Base-by-base conservation (phyloP, 768 basidiomycete species). In the Amanita brunnescens region DNA sequence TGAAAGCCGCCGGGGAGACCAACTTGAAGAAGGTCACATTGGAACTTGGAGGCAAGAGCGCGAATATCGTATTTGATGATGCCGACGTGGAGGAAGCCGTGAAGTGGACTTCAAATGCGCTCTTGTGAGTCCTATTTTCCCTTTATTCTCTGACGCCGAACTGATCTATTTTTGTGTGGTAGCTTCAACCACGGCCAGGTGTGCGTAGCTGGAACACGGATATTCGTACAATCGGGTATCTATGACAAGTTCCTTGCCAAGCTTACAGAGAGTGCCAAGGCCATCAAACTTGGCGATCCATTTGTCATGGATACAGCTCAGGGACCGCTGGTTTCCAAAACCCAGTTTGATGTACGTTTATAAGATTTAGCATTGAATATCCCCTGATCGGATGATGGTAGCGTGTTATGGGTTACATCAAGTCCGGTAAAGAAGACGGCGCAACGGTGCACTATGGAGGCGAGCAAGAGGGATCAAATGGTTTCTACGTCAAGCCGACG, bases 1-100 rank as follows among this genome's bases (percentile, higher is more conserved):
- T 91, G 74, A 80, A 88, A 59, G 85, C 87, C 2, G 78, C 91
- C 2, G 79, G 88, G 0, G 80, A 82, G 64, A 80, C 79, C 29
- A 96, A 95, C 62, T 63, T 96, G 60, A 96, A 95, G 71, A 79
- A 79, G 53, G 83, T 89, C 44, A 87, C 87, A 1, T 78, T 91
- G 26, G 89, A 91, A 66, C 74, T 91, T 18, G 89, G 89, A 16
- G 87, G 86, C 26, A 87, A 89, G 73, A 80, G 75, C 54, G 82
- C 83, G 0, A 79, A 70, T 42, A 74, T 91, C 58, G 73, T 91
- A 55, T 88, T 85, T 59, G 76, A 88, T 55, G 81, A 85, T 54
- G 84, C 83, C 3, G 76, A 88, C 64, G 56, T 87, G 7, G 81
- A 87, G 0, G 74, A 87, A 61, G 82, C 89, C 6, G 76, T 87